Base-by-base conservation (phyloP, 2,329 filamentous ascomycete species). In the Scopulariopsis brevicaulis region DNA sequence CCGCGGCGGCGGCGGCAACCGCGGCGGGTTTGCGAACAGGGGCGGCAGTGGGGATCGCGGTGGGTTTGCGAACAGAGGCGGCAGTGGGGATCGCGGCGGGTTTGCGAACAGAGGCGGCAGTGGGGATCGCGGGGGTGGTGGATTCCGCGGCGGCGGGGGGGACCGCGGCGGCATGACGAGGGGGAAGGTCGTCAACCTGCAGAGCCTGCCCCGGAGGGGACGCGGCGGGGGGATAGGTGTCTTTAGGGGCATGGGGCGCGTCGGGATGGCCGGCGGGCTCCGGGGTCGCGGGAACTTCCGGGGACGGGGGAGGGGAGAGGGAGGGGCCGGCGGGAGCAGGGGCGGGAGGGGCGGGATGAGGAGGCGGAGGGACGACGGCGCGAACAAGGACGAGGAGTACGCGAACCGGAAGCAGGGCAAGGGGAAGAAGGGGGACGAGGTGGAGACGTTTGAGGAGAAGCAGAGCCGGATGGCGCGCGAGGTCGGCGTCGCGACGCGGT, bases 131-230 rank as follows among this genome's bases (percentile, higher is more conserved):
- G n/a, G n/a, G n/a, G n/a, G n/a, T n/a, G n/a, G n/a, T n/a, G n/a
- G n/a, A n/a, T n/a, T n/a, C n/a, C n/a, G n/a, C n/a, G n/a, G n/a
- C n/a, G 28, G 28, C 28, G 28, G 28, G 28, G 46, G 56, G 6
- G 54, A 62, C 32, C 28, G 59, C 18, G 62, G 63, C 15, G 61
- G 62, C 40, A 67, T 70, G 25, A 24, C 46, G 34, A 43, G 53
- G n/a, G 54, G 57, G 14, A 72, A 69, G 59, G 64, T 76, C 18
- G 66, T 77, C 53, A 72, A 74, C 58, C 63, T 76, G 58, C 68
- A 65, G 58, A 74, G 65, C 58, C 64, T 76, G 14, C 72, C 70
- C 7, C 61, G 66, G 40, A 61, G 66, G 40, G 68, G 70, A 22
- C 64, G 65, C 3, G 54, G 65, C 20, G 40, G 40, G 10, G 40